Evolutionary conservation across 1,139 yeast genomes (phyloP), one percentile per base, ranked within the genome.

Genomic region (Pichia sp.): DNA sequence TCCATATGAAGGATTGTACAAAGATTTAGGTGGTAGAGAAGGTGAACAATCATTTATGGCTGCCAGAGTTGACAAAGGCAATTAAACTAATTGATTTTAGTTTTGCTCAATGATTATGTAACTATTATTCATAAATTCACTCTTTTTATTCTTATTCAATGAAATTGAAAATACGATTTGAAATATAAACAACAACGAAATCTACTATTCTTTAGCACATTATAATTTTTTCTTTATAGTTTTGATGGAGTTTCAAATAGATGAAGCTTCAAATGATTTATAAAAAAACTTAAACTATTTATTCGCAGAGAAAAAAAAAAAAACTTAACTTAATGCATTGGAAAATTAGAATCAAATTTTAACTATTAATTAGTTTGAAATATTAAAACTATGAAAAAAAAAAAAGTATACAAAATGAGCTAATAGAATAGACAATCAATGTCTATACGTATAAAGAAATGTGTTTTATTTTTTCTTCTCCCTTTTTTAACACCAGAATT

Each of bases 1-100:
- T 60, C 93, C 93, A 35, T 71, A 70, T 52, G 83, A 76, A 45
- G 95, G 95, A 6, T 71, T 84, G 51, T 84, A 85, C 55, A 73
- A 69, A 59, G 83, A 74, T 47, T 69, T 84, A 52, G 93, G 93
- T 44, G 83, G 88, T 7, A 69, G 69, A 35, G 66, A 63, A 38
- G 69, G 67, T 26, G 72, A 71, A 52, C 71, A 71, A 47, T 73
- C 68, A 46, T 47, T 64, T 41, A 58, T 48, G 44, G 63, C 63
- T 43, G 69, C 71, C 15, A 61, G 67, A 48, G 55, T 55, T 34
- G 68, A 64, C 41, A 52, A 52, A 28, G 54, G 48, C 10, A 39
- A 37, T 28, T 41, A 36, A 38, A 10, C 7, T 20, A 14, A 15
- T n/a, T n/a, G n/a, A n/a, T n/a, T n/a, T n/a, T n/a, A n/a, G n/a